phyloP scores from a whole-genome alignment of 1,284 basidiomycete genomes.

The Vanrija sp. region DNA sequence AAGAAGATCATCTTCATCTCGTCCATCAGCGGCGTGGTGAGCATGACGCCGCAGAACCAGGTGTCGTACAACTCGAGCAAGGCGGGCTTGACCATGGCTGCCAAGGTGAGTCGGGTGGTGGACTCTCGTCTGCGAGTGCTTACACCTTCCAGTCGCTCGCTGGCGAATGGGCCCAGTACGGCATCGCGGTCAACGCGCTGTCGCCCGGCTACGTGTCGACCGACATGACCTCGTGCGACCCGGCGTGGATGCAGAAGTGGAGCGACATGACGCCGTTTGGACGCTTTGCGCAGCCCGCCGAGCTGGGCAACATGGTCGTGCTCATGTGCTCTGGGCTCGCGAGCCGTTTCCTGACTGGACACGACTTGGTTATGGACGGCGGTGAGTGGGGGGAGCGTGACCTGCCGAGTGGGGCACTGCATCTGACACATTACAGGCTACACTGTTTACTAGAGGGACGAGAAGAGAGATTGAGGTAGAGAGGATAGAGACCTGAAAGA shows the following conservation, averaged over 20 bases:
- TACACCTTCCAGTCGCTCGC: conserved; percentile 32
- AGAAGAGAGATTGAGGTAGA: too few relatives aligned
- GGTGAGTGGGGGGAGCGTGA: not conserved
- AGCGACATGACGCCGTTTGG: conserved; percentile 16
- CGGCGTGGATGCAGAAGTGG: conserved; percentile 16
- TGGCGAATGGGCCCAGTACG: conserved; percentile 47
- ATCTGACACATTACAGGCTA: too few relatives aligned
- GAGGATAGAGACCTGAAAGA: too few relatives aligned
- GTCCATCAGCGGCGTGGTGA: conserved; percentile 43
- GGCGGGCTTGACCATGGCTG: conserved; percentile 43
- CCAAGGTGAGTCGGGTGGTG: conserved; percentile 17
- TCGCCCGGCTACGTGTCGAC: conserved; percentile 48
- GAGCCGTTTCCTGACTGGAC: conserved; percentile 21
- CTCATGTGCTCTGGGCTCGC: conserved; percentile 11
- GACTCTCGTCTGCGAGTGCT: too few relatives aligned
- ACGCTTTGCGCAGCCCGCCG: conserved; percentile 17
- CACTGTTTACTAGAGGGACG: too few relatives aligned
- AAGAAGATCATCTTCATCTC: conserved; percentile 49
- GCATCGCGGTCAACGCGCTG: conserved; percentile 44
- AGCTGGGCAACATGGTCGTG: conserved; percentile 20
- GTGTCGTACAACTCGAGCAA: conserved; percentile 48
- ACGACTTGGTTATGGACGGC: conserved; percentile 23
- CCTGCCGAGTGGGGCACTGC: too few relatives aligned
- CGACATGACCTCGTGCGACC: conserved; percentile 20
- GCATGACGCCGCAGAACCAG: conserved; percentile 47